A percentile compares a stretch with the other conserved stretches of the same genome.
Conservation (phyloP, 768 basidiomycete genomes). For the Lactifluus pinguis region DNA sequence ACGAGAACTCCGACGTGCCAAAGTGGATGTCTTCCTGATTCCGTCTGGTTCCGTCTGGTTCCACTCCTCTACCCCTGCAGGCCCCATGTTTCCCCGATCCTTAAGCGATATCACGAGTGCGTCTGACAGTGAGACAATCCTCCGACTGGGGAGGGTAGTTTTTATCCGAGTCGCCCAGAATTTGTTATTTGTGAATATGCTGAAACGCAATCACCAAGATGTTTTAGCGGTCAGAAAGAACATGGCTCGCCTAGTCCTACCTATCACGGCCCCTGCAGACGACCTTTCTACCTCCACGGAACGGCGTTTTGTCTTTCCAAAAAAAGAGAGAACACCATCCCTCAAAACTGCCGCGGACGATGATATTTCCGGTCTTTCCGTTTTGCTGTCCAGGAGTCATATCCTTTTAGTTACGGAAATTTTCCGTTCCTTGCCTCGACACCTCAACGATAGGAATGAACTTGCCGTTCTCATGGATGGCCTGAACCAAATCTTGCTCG, state of each 20-base stretch:
- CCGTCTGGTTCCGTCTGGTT: slow-evolving; percentile 71
- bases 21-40: slow-evolving; percentile 57
- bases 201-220: slow-evolving; percentile 59
- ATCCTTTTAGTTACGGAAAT: slow-evolving; percentile 59
- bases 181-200: slow-evolving; percentile 51
- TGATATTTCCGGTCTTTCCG: slow-evolving; percentile 38
- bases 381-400: slow-evolving; percentile 59
- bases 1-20: slow-evolving; percentile 63
- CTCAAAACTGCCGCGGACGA: slow-evolving; percentile 16
- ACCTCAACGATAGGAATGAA: slow-evolving; percentile 61
- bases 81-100: slow-evolving; percentile 53
- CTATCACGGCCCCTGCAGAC: slow-evolving; percentile 28
- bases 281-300: slow-evolving; percentile 1
- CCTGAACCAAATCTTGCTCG: slow-evolving; percentile 56
- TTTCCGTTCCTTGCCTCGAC: slow-evolving; percentile 62
- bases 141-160: slow-evolving; percentile 43
- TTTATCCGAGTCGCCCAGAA: slow-evolving; percentile 67
- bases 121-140: slow-evolving; percentile 23
- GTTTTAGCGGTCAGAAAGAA: slow-evolving; percentile 58
- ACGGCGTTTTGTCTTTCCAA: slow-evolving; percentile 14
- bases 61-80: slow-evolving; percentile 40
- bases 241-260: slow-evolving; percentile 52
- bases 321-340: not conserved
- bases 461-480: slow-evolving; percentile 60
- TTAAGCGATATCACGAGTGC: slow-evolving; percentile 31